A percentile compares a stretch with the other conserved stretches of the same genome.
These are phyloP conservation scores for Salix udensis DNA, from an alignment of 345 rosid species.

Conservation along the genomic window DNA sequence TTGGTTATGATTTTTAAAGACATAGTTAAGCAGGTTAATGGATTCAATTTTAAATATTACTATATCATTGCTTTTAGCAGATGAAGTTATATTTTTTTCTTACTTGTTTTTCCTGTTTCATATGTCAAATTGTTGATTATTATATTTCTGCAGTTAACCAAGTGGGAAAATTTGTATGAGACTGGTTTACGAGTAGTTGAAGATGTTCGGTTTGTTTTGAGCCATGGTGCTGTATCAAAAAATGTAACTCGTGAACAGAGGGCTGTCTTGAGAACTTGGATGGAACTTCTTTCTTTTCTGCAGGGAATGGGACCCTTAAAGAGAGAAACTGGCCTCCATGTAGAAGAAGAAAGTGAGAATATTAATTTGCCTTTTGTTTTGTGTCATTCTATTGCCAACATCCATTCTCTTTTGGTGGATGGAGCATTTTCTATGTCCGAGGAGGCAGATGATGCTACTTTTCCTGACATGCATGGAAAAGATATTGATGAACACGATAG, in stretches of 20 bases:
- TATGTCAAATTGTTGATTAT: slow-evolving; percentile 9
- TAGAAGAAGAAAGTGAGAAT: slow-evolving; percentile 69
- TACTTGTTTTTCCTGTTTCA: slow-evolving; percentile 9
- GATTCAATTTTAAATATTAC: too few relatives aligned
- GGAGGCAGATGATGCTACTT: slow-evolving; percentile 35
- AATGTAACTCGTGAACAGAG: slow-evolving; percentile 54
- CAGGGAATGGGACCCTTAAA: slow-evolving; percentile 83
- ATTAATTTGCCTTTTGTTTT: slow-evolving; percentile 55
- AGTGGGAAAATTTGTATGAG: slow-evolving; percentile 60
- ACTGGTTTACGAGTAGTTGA: slow-evolving; percentile 64
- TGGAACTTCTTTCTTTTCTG: slow-evolving; percentile 67
- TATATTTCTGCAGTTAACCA: slow-evolving; percentile 50
- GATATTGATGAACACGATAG: slow-evolving; percentile 51
- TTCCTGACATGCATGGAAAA: slow-evolving; percentile 24
- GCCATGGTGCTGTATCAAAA: slow-evolving; percentile 67
- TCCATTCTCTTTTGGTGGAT: slow-evolving; percentile 69
- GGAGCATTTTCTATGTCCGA: slow-evolving; percentile 61
- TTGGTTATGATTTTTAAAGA: background rate
- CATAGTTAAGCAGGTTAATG: background rate
- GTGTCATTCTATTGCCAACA: slow-evolving; percentile 56
- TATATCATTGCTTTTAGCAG: background rate
- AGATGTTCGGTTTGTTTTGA: slow-evolving; percentile 80
- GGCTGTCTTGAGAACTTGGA: slow-evolving; percentile 68
- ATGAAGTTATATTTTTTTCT: background rate
- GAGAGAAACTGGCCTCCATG: slow-evolving; percentile 76